These are phyloP conservation scores for Acer yangbiense DNA, from an alignment of 345 rosid species.

Conservation along the genomic window DNA sequence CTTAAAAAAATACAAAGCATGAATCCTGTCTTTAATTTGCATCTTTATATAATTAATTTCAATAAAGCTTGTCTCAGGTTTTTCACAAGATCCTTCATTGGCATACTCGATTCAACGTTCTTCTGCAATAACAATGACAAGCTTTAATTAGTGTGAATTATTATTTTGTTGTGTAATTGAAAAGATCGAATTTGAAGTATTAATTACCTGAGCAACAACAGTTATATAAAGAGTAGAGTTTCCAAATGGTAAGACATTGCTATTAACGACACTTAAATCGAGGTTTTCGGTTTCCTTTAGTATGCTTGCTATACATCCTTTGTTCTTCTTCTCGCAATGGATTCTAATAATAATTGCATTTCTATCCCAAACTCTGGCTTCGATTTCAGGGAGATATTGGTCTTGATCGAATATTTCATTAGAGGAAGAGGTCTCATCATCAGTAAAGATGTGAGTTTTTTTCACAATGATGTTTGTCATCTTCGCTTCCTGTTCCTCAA, in stretches of 20 bases:
- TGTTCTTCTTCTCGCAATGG: constrained; percentile 54
- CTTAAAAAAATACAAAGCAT: too few relatives aligned
- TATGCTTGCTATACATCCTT: constrained; percentile 42
- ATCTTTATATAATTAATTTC: constrained; percentile 10
- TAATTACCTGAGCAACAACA: constrained; percentile 61
- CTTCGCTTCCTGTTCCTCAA: constrained; percentile 54
- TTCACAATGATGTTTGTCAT: constrained; percentile 45
- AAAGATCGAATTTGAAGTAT: neutral
- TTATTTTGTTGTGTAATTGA: too few relatives aligned
- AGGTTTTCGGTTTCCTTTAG: constrained; percentile 51
- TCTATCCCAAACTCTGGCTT: constrained; percentile 56
- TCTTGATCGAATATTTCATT: constrained; percentile 31
- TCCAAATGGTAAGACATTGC: constrained; percentile 59
- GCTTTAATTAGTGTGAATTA: neutral
- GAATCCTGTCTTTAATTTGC: too few relatives aligned
- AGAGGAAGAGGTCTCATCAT: constrained; percentile 36
- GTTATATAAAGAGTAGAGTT: constrained; percentile 60
- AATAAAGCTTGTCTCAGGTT: constrained; percentile 46
- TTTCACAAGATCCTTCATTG: constrained; percentile 54
- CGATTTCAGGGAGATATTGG: constrained; percentile 55
- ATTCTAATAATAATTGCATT: constrained; percentile 58
- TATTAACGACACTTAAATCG: constrained; percentile 43
- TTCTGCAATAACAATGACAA: constrained; percentile 46
- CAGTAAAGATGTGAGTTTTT: constrained; percentile 41
- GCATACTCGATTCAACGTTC: constrained; percentile 46